Evolutionary conservation across 1,284 basidiomycete species (phyloP).

Genomic region (Apiotrichum porosum): DNA sequence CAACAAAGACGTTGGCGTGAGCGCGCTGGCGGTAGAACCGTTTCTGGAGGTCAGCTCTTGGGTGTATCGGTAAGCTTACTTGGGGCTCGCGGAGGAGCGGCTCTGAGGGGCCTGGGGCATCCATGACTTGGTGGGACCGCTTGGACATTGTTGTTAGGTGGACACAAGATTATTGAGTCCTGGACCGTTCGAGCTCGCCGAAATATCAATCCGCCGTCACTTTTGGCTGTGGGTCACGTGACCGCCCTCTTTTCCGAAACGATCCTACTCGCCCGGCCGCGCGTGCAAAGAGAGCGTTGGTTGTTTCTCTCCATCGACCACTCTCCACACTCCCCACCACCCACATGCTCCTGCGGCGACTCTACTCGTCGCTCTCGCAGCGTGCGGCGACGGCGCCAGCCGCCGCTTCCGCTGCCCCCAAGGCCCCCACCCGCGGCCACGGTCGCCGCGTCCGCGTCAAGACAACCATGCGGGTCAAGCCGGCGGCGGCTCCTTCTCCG

Average conservation of each 20-base stretch:
- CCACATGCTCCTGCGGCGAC: conserved; percentile 30
- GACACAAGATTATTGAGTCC: too few relatives aligned
- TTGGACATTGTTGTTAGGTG: conserved; percentile 26
- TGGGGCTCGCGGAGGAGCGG: conserved; percentile 33
- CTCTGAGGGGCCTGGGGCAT: conserved; percentile 10
- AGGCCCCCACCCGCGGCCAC: conserved; percentile 13
- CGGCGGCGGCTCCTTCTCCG: background rate
- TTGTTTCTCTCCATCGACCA: background rate
- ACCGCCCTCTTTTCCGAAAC: too few relatives aligned
- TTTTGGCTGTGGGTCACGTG: too few relatives aligned
- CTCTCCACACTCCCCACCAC: background rate
- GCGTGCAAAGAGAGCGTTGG: background rate
- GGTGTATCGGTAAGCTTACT: conserved; percentile 10
- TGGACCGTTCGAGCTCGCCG: too few relatives aligned
- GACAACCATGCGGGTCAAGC: conserved; percentile 1
- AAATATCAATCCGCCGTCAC: too few relatives aligned
- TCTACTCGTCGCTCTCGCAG: conserved; percentile 31
- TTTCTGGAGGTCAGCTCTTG: conserved; percentile 59
- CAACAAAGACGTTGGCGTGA: conserved; percentile 97
- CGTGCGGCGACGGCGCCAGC: background rate
- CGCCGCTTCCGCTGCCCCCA: conserved; percentile 2
- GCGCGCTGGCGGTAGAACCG: conserved; percentile 94
- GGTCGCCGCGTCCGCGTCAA: conserved; percentile 14
- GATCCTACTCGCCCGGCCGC: too few relatives aligned
- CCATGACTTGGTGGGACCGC: conserved; percentile 27